Evolutionary conservation across 2,329 filamentous ascomycete genomes (phyloP).

Genomic region (Diaporthe ilicicola): DNA sequence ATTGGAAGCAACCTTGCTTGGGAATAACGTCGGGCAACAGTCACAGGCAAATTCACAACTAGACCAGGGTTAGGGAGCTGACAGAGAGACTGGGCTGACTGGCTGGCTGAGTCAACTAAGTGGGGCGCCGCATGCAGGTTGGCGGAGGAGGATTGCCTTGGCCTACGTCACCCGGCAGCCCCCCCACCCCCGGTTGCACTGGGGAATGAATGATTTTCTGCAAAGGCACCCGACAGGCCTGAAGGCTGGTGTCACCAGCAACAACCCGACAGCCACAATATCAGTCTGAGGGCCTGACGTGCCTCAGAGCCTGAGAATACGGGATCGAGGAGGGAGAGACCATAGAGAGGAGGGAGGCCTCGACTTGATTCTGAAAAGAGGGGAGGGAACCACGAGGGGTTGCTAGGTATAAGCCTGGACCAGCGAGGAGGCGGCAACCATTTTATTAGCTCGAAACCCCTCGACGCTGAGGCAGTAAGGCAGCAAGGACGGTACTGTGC

Average conservation of each 20-base stretch:
- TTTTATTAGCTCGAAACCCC: neutral
- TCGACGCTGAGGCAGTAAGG: neutral
- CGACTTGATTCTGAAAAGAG: neutral
- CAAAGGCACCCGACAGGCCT: constrained; percentile 5
- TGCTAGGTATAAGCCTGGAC: constrained; percentile 1
- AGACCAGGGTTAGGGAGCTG: no score
- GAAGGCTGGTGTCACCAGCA: constrained; percentile 6
- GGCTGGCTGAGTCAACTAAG: constrained; percentile 6
- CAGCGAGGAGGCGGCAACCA: neutral
- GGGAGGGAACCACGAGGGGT: no score
- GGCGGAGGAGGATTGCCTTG: constrained; percentile 17
- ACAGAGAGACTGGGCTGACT: neutral
- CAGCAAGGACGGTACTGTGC: no score
- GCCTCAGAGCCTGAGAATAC: neutral
- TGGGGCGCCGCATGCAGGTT: constrained; percentile 13
- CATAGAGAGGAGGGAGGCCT: neutral
- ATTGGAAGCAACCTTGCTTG: neutral
- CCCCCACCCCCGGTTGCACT: no score
- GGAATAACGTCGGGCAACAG: no score
- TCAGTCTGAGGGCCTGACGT: neutral
- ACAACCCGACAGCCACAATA: neutral
- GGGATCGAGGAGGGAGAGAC: neutral
- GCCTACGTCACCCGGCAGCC: constrained; percentile 16
- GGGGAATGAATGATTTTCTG: neutral
- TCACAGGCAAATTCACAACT: neutral